Conservation (phyloP, 345 rosid species). For the Brassica nigra region DNA sequence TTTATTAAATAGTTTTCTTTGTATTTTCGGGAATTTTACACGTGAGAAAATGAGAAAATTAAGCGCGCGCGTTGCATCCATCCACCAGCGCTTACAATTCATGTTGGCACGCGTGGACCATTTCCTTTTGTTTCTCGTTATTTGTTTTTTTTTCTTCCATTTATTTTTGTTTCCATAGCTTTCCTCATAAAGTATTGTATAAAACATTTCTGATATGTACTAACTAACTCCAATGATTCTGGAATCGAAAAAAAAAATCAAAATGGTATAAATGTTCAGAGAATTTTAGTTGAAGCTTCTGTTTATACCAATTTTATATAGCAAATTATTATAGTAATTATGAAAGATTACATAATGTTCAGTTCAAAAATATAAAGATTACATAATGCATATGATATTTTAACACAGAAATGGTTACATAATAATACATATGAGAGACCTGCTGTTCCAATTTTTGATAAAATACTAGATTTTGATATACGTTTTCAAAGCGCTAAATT, state of each 20-base stretch:
- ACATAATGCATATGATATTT: no score
- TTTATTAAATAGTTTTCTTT: not conserved
- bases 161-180: not conserved
- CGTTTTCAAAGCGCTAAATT: no score
- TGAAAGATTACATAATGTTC: not conserved
- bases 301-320: not conserved
- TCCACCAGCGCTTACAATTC: conserved; percentile 27
- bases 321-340: not conserved
- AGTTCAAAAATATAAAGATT: no score
- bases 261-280: not conserved
- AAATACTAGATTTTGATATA: no score
- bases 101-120: conserved; percentile 68
- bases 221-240: conserved; percentile 12
- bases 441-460: no score
- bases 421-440: no score
- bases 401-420: no score
- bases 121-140: conserved; percentile 37
- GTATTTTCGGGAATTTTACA: conserved; percentile 38
- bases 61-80: conserved; percentile 47
- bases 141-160: not conserved
- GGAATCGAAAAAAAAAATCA: not conserved
- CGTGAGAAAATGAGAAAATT: conserved; percentile 56
- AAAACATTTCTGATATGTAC: not conserved
- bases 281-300: not conserved
- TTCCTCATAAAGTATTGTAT: not conserved